Percentiles rank a stretch among this genome's conserved stretches.
phyloP scores from a whole-genome alignment of 2,329 filamentous ascomycete species.

The Chaetomiaceae sp. region DNA sequence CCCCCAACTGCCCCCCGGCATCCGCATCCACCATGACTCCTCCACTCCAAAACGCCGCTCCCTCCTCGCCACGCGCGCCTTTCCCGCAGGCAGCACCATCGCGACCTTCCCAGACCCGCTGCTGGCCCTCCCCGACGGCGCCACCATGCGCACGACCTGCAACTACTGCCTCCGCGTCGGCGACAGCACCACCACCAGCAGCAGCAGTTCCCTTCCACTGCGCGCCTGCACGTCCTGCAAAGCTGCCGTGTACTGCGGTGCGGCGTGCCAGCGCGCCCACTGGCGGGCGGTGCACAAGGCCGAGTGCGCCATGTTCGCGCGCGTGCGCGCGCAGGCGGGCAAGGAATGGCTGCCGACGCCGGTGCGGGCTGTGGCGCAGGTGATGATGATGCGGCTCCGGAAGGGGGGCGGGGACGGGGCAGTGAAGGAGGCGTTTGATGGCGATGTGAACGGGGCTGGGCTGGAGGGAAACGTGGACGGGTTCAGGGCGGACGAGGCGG shows the following conservation, averaged over 20 bases:
- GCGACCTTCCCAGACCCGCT: constrained; percentile 39
- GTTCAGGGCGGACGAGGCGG: constrained; percentile 30
- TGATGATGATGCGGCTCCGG: constrained; percentile 39
- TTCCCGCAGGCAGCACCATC: constrained; percentile 41
- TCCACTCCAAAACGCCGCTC: constrained; percentile 29
- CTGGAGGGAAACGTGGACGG: constrained; percentile 43
- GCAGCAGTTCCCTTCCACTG: background rate
- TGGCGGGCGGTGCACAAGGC: constrained; percentile 47
- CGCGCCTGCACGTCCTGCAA: constrained; percentile 46
- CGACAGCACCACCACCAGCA: constrained; percentile 1
- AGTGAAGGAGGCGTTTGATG: constrained; percentile 29
- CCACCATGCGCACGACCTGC: constrained; percentile 39
- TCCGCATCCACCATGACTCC: constrained; percentile 10
- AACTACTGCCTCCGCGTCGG: constrained; percentile 39
- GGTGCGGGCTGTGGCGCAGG: constrained; percentile 47
- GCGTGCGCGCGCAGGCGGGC: constrained; percentile 28
- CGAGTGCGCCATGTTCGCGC: constrained; percentile 46
- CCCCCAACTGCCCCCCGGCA: constrained; percentile 8
- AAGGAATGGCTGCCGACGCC: constrained; percentile 45
- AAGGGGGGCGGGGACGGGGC: constrained; percentile 24
- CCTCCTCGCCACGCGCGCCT: constrained; percentile 38
- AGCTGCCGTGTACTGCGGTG: constrained; percentile 48
- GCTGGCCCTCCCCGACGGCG: constrained; percentile 43
- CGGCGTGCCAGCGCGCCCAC: constrained; percentile 47
- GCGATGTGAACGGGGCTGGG: background rate